A percentile compares a stretch with the other conserved stretches of the same genome.
Evolutionary conservation across 1,284 basidiomycete genomes (phyloP).

Genomic region (Caloboletus inedulis): DNA sequence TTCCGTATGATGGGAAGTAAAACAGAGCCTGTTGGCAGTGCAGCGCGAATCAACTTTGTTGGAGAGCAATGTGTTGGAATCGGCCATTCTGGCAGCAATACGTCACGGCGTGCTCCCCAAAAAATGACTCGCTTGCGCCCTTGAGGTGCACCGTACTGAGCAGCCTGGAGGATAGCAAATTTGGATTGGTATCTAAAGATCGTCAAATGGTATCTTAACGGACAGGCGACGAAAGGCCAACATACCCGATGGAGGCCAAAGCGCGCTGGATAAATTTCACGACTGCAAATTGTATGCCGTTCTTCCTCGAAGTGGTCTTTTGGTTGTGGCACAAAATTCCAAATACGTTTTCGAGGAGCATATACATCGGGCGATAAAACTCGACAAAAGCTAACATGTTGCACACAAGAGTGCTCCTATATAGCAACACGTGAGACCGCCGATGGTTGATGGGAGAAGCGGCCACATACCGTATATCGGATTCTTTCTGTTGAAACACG

Average conservation of each 20-base stretch:
- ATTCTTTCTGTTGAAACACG: constrained; percentile 41
- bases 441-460: background rate
- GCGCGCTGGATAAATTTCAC: constrained; percentile 62
- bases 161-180: constrained; percentile 62
- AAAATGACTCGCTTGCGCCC: constrained; percentile 64
- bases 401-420: constrained; percentile 57
- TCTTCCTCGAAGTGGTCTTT: constrained; percentile 28
- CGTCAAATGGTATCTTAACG: background rate
- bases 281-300: constrained; percentile 49
- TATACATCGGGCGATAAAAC: constrained; percentile 57
- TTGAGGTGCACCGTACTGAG: constrained; percentile 68
- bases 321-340: constrained; percentile 53
- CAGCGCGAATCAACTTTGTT: constrained; percentile 26
- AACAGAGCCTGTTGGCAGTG: constrained; percentile 38
- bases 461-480: constrained; percentile 52
- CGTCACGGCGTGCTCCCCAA: constrained; percentile 55
- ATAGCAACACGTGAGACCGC: constrained; percentile 1
- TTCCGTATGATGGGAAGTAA: constrained; percentile 42
- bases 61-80: constrained; percentile 54
- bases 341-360: constrained; percentile 67
- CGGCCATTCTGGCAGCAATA: constrained; percentile 58
- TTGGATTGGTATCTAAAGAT: constrained; percentile 62
- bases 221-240: constrained; percentile 5
- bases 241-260: constrained; percentile 59
- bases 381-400: constrained; percentile 77